phyloP scores from a whole-genome alignment of 352 stramenopile genomes.

The Globisporangium cederbergense region DNA sequence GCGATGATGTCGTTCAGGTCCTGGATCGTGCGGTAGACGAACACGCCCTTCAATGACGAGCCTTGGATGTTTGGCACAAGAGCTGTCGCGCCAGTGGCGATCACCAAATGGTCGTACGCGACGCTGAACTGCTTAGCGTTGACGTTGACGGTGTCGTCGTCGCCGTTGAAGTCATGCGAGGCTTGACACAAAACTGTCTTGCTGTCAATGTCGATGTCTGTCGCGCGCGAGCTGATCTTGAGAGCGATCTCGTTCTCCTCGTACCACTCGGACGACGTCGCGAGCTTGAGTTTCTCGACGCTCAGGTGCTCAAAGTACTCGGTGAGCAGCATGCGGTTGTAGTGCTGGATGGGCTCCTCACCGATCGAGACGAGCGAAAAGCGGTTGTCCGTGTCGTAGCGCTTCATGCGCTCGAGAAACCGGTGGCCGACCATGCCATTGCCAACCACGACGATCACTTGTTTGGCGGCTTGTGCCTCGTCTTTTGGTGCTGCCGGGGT shows the following conservation, averaged over 20 bases:
- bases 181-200: slow-evolving; percentile 65
- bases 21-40: slow-evolving; percentile 93
- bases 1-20: slow-evolving; percentile 88
- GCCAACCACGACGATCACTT: slow-evolving; percentile 87
- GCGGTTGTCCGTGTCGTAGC: slow-evolving; percentile 53
- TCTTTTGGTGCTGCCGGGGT: not conserved
- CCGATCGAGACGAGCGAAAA: slow-evolving; percentile 89
- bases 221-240: slow-evolving; percentile 68
- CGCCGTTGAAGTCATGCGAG: not conserved
- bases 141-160: slow-evolving; percentile 14
- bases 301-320: slow-evolving; percentile 92
- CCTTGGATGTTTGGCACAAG: slow-evolving; percentile 86
- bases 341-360: slow-evolving; percentile 88
- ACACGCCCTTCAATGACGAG: slow-evolving; percentile 81
- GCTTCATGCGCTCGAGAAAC: slow-evolving; percentile 78
- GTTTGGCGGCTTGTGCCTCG: slow-evolving; percentile 11
- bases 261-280: slow-evolving; percentile 82
- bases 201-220: slow-evolving; percentile 65
- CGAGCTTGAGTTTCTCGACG: slow-evolving; percentile 84
- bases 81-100: slow-evolving; percentile 87
- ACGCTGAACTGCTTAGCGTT: slow-evolving; percentile 51
- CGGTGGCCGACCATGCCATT: slow-evolving; percentile 91
- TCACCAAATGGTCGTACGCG: slow-evolving; percentile 85
- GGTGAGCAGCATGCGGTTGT: slow-evolving; percentile 92
- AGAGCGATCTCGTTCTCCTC: slow-evolving; percentile 75